A percentile compares a stretch with the other conserved stretches of the same genome.
These are phyloP conservation scores for Penicillium paxilli DNA, from an alignment of 495 filamentous ascomycete genomes.

Conservation along the genomic window DNA sequence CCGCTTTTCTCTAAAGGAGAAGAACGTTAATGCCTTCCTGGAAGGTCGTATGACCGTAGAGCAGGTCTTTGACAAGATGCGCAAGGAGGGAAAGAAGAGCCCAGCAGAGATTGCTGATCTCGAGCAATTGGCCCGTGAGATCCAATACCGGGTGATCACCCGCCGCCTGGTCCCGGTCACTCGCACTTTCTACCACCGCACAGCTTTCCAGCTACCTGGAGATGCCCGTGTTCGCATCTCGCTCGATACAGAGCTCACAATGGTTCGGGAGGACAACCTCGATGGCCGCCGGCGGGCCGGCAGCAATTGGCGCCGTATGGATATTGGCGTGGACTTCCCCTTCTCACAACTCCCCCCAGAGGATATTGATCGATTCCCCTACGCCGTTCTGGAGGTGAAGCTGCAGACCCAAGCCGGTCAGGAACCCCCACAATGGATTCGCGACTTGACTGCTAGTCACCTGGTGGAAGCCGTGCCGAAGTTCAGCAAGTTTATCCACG, in stretches of 20 bases:
- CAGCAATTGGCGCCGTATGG: constrained; percentile 93
- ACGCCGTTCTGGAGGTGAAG: constrained; percentile 96
- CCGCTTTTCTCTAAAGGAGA: constrained; percentile 92
- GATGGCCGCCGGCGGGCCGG: constrained; percentile 76
- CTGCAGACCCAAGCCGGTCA: constrained; percentile 96
- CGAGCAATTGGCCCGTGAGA: constrained; percentile 85
- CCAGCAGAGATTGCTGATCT: constrained; percentile 85
- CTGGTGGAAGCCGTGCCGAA: constrained; percentile 97
- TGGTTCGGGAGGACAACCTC: constrained; percentile 93
- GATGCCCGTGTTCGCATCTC: constrained; percentile 97
- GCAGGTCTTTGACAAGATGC: constrained; percentile 87
- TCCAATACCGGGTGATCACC: constrained; percentile 89
- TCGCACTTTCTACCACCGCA: constrained; percentile 95
- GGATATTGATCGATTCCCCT: constrained; percentile 90
- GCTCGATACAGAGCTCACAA: constrained; percentile 91
- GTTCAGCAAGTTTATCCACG: constrained; percentile 99
- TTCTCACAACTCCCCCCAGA: constrained; percentile 84
- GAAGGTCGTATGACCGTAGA: constrained; percentile 77
- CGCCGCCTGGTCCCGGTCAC: constrained; percentile 81
- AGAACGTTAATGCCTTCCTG: constrained; percentile 90
- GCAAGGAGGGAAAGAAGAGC: constrained; percentile 90
- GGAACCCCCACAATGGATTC: constrained; percentile 94
- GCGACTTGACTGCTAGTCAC: constrained; percentile 86
- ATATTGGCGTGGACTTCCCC: constrained; percentile 95
- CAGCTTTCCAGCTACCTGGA: constrained; percentile 94